Percentiles rank a stretch among this genome's conserved stretches.
phyloP scores from a whole-genome alignment of 192 early-diverging fungal species.

The Phlyctochytrium arcticum region DNA sequence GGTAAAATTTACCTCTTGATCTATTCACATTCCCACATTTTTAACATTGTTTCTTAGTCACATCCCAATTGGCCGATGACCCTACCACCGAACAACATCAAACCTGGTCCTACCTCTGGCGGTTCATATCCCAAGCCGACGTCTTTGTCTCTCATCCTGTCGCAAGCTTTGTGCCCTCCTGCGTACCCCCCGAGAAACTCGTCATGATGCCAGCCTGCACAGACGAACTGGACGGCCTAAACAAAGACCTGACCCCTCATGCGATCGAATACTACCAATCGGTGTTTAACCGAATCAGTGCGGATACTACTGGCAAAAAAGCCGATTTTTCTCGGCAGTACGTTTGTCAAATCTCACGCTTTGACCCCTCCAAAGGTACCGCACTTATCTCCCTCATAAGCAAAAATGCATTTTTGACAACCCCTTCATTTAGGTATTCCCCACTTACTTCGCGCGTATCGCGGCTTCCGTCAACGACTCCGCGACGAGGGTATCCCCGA shows the following conservation, averaged over 20 bases:
- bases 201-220: conserved; percentile 70
- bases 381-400: background rate
- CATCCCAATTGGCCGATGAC: conserved; percentile 68
- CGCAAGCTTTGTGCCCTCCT: conserved; percentile 64
- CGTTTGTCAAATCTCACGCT: conserved; percentile 76
- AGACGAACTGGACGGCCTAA: conserved; percentile 78
- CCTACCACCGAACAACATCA: conserved; percentile 58
- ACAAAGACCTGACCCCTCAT: conserved; percentile 58
- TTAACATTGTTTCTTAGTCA: conserved; percentile 34
- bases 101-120: conserved; percentile 75
- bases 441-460: conserved; percentile 67
- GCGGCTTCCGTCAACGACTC: conserved; percentile 56
- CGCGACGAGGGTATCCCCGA: conserved; percentile 22
- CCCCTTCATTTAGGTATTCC: conserved; percentile 46
- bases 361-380: conserved; percentile 81
- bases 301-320: conserved; percentile 61
- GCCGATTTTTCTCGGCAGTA: conserved; percentile 57
- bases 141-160: conserved; percentile 77
- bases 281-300: conserved; percentile 70
- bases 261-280: conserved; percentile 52
- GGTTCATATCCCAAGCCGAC: conserved; percentile 67
- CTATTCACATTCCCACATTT: background rate
- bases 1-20: conserved; percentile 9
- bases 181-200: conserved; percentile 60
- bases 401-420: background rate